phyloP scores from a whole-genome alignment of 2,329 filamentous ascomycete species.

The Cladosporium sphaerospermum region DNA sequence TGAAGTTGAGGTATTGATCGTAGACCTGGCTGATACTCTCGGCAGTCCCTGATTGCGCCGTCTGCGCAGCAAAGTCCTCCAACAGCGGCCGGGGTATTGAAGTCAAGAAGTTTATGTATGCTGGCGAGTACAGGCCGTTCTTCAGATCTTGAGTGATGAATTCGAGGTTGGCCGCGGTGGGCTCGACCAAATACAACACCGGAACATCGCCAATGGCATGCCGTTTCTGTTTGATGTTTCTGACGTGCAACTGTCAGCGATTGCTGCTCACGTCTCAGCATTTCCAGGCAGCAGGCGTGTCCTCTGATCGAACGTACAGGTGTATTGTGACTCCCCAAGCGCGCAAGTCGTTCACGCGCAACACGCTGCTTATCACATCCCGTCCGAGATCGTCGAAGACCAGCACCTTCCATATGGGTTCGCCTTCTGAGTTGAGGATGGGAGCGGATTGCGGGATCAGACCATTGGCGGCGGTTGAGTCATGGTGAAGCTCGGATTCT shows the following conservation, averaged over 20 bases:
- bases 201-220: slow-evolving; percentile 95
- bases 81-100: slow-evolving; percentile 84
- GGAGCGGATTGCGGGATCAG: slow-evolving; percentile 64
- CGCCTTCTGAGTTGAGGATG: slow-evolving; percentile 77
- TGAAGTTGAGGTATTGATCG: slow-evolving; percentile 96
- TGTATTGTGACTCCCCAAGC: slow-evolving; percentile 96
- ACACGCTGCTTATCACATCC: slow-evolving; percentile 93
- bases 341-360: slow-evolving; percentile 87
- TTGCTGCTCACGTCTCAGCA: slow-evolving; percentile 26
- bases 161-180: slow-evolving; percentile 72
- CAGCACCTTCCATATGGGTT: slow-evolving; percentile 95
- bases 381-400: slow-evolving; percentile 89
- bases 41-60: slow-evolving; percentile 74
- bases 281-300: background rate
- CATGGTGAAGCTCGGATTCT: slow-evolving; percentile 53
- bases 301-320: slow-evolving; percentile 53
- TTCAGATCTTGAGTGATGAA: slow-evolving; percentile 79
- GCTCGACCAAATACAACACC: slow-evolving; percentile 93
- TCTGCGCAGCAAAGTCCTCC: slow-evolving; percentile 89
- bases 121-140: slow-evolving; percentile 81
- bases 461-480: slow-evolving; percentile 55
- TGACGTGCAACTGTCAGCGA: slow-evolving; percentile 28
- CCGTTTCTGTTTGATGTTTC: slow-evolving; percentile 72
- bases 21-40: slow-evolving; percentile 89
- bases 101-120: slow-evolving; percentile 94